phyloP scores from a whole-genome alignment of 2,329 filamentous ascomycete species.

The Pleoardoris graminearum region DNA sequence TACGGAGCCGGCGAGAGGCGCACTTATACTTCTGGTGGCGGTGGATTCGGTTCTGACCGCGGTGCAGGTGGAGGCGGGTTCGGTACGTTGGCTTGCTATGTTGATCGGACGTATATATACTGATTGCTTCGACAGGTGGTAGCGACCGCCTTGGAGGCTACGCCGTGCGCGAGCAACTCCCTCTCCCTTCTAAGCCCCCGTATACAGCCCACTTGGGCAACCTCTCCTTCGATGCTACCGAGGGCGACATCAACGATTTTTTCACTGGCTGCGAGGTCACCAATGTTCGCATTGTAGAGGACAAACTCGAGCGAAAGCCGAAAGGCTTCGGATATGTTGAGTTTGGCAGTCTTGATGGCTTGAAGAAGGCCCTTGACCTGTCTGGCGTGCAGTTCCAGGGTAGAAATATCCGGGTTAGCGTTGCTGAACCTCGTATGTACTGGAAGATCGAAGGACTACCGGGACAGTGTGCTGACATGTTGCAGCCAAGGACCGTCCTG shows the following conservation, averaged over 20 bases:
- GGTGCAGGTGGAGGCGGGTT: slow-evolving; percentile 45
- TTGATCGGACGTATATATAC: slow-evolving; percentile 12
- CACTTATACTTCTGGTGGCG: slow-evolving; percentile 49
- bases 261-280: slow-evolving; percentile 83
- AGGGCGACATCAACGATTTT: slow-evolving; percentile 80
- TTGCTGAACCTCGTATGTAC: slow-evolving; percentile 93
- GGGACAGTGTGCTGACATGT: slow-evolving; percentile 25
- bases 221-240: slow-evolving; percentile 90
- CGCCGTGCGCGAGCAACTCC: slow-evolving; percentile 70
- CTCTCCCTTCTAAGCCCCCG: slow-evolving; percentile 87
- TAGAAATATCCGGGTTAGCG: slow-evolving; percentile 87
- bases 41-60: slow-evolving; percentile 43
- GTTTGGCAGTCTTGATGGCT: slow-evolving; percentile 81
- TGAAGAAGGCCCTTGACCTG: slow-evolving; percentile 86
- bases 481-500: slow-evolving; percentile 82
- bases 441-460: background rate
- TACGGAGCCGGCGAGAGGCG: slow-evolving; percentile 57
- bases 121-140: slow-evolving; percentile 15
- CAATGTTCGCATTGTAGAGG: slow-evolving; percentile 94
- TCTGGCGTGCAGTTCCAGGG: slow-evolving; percentile 84
- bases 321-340: slow-evolving; percentile 99
- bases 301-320: slow-evolving; percentile 88
- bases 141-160: slow-evolving; percentile 36
- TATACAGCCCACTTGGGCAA: slow-evolving; percentile 97
- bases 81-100: slow-evolving; percentile 32